These are phyloP conservation scores for Cyanodermella asteris DNA, from an alignment of 2,329 filamentous ascomycete genomes.

Conservation along the genomic window DNA sequence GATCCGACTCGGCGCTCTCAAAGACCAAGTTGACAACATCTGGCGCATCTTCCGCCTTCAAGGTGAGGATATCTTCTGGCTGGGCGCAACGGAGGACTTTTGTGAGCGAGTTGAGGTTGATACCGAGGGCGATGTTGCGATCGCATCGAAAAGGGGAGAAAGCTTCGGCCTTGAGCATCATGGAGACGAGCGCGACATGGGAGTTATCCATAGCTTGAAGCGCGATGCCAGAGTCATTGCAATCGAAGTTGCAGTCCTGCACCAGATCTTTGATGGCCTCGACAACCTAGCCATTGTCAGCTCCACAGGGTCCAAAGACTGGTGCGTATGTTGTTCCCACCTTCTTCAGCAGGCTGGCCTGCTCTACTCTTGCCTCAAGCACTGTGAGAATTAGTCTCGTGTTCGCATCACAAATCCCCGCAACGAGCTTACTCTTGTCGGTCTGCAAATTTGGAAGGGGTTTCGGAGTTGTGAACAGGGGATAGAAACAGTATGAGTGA, in stretches of 20 bases:
- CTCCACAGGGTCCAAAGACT: slow-evolving; percentile 4
- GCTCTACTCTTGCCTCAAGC: slow-evolving; percentile 94
- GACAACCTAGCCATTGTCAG: slow-evolving; percentile 43
- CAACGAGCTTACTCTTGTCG: too few species aligned
- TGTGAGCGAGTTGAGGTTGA: slow-evolving; percentile 89
- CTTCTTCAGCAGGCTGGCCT: slow-evolving; percentile 89
- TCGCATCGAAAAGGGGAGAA: slow-evolving; percentile 96
- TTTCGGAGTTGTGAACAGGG: too few species aligned
- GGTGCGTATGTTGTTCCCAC: slow-evolving; percentile 23
- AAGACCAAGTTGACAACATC: slow-evolving; percentile 92
- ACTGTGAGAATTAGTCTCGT: slow-evolving; percentile 27
- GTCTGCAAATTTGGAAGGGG: too few species aligned
- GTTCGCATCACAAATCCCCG: too few species aligned
- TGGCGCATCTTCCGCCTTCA: slow-evolving; percentile 93
- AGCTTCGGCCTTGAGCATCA: slow-evolving; percentile 89
- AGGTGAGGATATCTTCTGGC: slow-evolving; percentile 79
- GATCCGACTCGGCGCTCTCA: slow-evolving; percentile 70
- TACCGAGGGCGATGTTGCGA: slow-evolving; percentile 92
- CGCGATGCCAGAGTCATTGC: slow-evolving; percentile 97
- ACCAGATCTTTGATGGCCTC: slow-evolving; percentile 98
- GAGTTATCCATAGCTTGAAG: slow-evolving; percentile 99
- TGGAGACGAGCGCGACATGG: slow-evolving; percentile 93
- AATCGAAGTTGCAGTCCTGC: slow-evolving; percentile 99
- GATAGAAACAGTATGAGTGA: too few species aligned
- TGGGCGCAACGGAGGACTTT: slow-evolving; percentile 91